Percentiles rank a stretch among this genome's conserved stretches.
Conservation (phyloP, 169 alveolate species). For the Perkinsus marinus region DNA sequence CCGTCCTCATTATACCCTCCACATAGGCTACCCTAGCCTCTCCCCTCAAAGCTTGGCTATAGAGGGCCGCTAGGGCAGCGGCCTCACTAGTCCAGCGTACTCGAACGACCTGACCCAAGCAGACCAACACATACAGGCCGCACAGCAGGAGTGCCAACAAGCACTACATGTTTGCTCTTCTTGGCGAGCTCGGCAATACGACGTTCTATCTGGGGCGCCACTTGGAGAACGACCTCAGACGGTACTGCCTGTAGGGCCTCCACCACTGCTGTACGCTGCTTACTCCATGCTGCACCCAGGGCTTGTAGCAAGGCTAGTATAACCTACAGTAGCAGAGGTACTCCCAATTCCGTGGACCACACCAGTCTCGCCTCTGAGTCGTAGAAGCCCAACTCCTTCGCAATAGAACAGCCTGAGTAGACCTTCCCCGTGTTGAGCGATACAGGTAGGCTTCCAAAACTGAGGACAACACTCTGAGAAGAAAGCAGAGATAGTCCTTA, state of each 20-base stretch:
- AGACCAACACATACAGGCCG: not conserved
- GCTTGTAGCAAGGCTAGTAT: not conserved
- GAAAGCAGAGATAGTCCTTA: not conserved
- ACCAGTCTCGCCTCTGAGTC: not conserved
- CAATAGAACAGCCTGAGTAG: not conserved
- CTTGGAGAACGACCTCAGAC: not conserved
- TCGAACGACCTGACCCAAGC: not conserved
- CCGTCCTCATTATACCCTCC: not conserved
- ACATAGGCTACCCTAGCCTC: not conserved
- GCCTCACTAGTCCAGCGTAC: not conserved
- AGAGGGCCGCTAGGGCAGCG: not conserved
- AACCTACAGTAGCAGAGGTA: not conserved
- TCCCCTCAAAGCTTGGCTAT: not conserved
- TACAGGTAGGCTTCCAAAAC: not conserved
- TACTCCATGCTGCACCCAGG: not conserved
- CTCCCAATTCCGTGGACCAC: not conserved
- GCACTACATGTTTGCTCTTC: not conserved
- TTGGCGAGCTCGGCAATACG: not conserved
- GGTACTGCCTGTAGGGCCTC: not conserved
- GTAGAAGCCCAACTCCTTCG: not conserved
- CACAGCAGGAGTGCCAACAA: not conserved
- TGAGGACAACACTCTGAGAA: not conserved
- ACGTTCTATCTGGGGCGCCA: not conserved
- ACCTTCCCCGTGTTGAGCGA: not conserved
- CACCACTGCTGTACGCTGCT: not conserved